A percentile compares a stretch with the other conserved stretches of the same genome.
Evolutionary conservation across 1,284 basidiomycete species (phyloP).

Genomic region (Trametes sp.): DNA sequence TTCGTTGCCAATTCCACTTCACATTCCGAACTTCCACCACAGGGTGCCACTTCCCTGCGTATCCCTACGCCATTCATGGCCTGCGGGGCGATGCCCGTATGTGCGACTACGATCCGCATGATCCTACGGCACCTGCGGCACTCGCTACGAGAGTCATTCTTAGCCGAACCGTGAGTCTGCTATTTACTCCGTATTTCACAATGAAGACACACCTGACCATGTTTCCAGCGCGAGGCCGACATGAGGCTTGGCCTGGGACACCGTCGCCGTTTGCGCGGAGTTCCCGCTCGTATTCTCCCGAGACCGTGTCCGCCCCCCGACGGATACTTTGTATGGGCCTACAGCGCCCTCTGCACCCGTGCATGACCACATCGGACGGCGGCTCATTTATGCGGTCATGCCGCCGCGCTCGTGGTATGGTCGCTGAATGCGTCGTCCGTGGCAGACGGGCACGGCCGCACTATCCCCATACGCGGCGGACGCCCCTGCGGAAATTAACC

Average conservation of each 20-base stretch:
- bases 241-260: constrained; percentile 16
- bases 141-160: background rate
- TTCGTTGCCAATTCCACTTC: background rate
- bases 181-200: background rate
- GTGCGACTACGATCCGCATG: background rate
- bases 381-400: background rate
- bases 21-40: constrained; percentile 1
- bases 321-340: background rate
- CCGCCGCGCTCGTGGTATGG: background rate
- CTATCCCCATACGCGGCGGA: background rate
- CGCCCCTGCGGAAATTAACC: constrained; percentile 16
- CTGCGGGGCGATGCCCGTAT: background rate
- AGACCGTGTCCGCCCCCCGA: background rate
- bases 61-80: background rate
- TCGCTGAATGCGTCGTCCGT: no score
- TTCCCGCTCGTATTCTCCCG: background rate
- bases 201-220: constrained; percentile 9
- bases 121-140: background rate
- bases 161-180: background rate
- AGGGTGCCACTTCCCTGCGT: background rate
- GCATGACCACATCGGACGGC: no score
- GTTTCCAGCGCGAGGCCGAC: constrained; percentile 4
- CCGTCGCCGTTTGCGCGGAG: constrained; percentile 15
- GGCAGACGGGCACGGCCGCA: background rate
- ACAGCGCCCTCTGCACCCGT: background rate